phyloP scores from a whole-genome alignment of 2,329 filamentous ascomycete species.

The Diaporthe destruens region DNA sequence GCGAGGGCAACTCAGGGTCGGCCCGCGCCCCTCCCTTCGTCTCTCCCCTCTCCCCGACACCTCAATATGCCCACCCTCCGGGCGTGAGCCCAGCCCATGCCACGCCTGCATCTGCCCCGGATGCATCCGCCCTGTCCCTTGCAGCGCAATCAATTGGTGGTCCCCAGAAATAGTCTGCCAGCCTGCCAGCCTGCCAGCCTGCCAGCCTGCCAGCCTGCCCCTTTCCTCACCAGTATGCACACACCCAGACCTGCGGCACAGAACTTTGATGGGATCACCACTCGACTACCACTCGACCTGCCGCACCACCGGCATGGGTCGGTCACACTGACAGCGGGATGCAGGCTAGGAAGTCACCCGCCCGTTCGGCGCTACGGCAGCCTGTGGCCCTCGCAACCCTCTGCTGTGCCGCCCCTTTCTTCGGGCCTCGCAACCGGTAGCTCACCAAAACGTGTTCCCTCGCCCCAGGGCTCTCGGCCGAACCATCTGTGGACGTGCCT shows the following conservation, averaged over 20 bases:
- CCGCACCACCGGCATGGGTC: not conserved
- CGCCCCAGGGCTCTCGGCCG: too few relatives aligned
- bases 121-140: slow-evolving; percentile 34
- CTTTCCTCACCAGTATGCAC: not conserved
- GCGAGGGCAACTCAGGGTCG: slow-evolving; percentile 27
- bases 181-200: not conserved
- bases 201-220: not conserved
- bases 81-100: not conserved
- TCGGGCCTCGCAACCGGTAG: slow-evolving; percentile 37
- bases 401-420: not conserved
- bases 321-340: slow-evolving; percentile 23
- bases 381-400: slow-evolving; percentile 35
- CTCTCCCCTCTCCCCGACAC: not conserved
- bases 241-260: not conserved
- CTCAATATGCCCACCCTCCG: not conserved
- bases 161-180: not conserved
- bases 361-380: slow-evolving; percentile 23
- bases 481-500: not conserved
- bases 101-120: slow-evolving; percentile 21
- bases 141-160: slow-evolving; percentile 34
- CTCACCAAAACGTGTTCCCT: not conserved
- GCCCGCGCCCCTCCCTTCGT: slow-evolving; percentile 34
- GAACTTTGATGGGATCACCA: not conserved
- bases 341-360: slow-evolving; percentile 10
- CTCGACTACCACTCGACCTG: not conserved